phyloP scores from a whole-genome alignment of 495 filamentous ascomycete species.

The Podospora fimiseda region DNA sequence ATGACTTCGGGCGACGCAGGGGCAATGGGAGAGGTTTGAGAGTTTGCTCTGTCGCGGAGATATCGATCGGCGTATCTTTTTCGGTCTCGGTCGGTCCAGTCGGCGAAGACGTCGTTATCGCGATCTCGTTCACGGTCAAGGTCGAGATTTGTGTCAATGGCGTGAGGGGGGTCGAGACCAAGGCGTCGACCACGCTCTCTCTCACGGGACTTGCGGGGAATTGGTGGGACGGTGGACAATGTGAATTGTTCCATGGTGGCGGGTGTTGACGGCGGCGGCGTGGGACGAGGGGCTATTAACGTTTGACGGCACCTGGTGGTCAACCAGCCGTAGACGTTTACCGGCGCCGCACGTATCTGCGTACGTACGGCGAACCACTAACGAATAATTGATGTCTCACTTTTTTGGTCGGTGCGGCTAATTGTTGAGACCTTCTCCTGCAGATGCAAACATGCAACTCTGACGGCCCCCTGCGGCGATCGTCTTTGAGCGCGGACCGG shows the following conservation, averaged over 20 bases:
- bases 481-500: background rate
- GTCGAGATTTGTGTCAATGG: background rate
- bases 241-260: slow-evolving; percentile 24
- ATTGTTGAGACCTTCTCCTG: slow-evolving; percentile 21
- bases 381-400: slow-evolving; percentile 8
- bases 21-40: slow-evolving; percentile 20
- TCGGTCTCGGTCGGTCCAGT: slow-evolving; percentile 25
- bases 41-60: slow-evolving; percentile 23
- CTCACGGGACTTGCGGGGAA: slow-evolving; percentile 28
- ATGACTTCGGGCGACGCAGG: slow-evolving; percentile 90
- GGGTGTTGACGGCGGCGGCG: slow-evolving; percentile 16
- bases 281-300: slow-evolving; percentile 13
- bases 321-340: slow-evolving; percentile 3
- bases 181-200: slow-evolving; percentile 19
- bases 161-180: slow-evolving; percentile 5
- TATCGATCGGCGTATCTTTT: slow-evolving; percentile 24
- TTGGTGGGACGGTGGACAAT: slow-evolving; percentile 18
- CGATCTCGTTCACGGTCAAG: slow-evolving; percentile 18
- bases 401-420: slow-evolving; percentile 13
- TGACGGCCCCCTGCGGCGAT: slow-evolving; percentile 4
- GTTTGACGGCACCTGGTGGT: slow-evolving; percentile 19
- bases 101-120: slow-evolving; percentile 21
- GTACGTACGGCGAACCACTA: background rate
- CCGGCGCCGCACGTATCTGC: no score
- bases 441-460: slow-evolving; percentile 18